Conservation (phyloP, 805 yeast genomes). For the Yarrowia sp. region DNA sequence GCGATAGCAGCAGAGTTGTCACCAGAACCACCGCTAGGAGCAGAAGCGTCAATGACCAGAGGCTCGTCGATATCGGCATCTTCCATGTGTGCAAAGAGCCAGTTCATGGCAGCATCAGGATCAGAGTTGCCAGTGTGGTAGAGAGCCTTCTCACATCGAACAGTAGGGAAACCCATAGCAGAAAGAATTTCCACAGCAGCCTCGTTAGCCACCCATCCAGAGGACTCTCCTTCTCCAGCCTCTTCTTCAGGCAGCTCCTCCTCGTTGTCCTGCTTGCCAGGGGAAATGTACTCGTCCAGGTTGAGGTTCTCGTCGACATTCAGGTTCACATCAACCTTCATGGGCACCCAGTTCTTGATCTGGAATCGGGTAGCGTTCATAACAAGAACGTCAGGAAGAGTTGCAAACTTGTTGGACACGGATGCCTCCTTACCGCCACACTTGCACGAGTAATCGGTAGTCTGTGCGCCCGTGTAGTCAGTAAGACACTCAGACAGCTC, state of each 20-base stretch:
- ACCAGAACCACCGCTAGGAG: slow-evolving; percentile 39
- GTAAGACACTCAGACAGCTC: slow-evolving; percentile 59
- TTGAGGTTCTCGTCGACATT: slow-evolving; percentile 55
- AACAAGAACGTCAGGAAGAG: slow-evolving; percentile 74
- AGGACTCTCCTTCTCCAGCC: slow-evolving; percentile 40
- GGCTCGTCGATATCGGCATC: slow-evolving; percentile 79
- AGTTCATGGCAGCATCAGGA: slow-evolving; percentile 81
- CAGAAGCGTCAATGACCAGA: slow-evolving; percentile 48
- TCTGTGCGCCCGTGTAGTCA: slow-evolving; percentile 57
- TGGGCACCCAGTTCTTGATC: slow-evolving; percentile 88
- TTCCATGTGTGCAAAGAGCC: slow-evolving; percentile 90
- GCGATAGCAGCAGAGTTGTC: slow-evolving; percentile 53
- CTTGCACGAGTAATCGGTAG: slow-evolving; percentile 69
- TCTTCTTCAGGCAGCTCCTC: slow-evolving; percentile 52
- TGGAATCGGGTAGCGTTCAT: slow-evolving; percentile 81
- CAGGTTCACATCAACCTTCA: slow-evolving; percentile 78
- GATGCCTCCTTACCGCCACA: slow-evolving; percentile 55
- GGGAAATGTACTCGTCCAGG: slow-evolving; percentile 54
- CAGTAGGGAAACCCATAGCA: slow-evolving; percentile 88
- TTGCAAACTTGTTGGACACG: slow-evolving; percentile 58
- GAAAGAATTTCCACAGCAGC: slow-evolving; percentile 60
- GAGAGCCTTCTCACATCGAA: slow-evolving; percentile 70
- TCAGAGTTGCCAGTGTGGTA: slow-evolving; percentile 71
- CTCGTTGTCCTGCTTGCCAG: slow-evolving; percentile 55
- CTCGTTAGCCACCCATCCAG: slow-evolving; percentile 55